Percentiles rank a stretch among this genome's conserved stretches.
phyloP scores from a whole-genome alignment of 495 filamentous ascomycete genomes.

The Hyaloscypha finlandica region DNA sequence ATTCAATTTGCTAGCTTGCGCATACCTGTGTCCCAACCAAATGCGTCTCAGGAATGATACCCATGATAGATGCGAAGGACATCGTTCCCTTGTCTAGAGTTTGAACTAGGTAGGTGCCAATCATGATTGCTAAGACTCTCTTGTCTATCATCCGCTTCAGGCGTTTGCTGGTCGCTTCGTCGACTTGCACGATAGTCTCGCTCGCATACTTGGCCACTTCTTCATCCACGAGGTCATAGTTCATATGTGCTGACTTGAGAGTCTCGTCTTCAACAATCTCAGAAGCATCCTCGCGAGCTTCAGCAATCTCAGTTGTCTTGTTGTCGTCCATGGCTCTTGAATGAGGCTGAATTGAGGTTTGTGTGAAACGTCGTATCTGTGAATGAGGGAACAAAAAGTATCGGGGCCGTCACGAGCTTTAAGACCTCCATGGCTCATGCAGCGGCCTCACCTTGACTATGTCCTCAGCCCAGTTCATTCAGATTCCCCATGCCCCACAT shows the following conservation, averaged over 20 bases:
- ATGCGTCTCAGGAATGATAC: slow-evolving; percentile 47
- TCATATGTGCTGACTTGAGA: slow-evolving; percentile 16
- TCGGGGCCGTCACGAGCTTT: background rate
- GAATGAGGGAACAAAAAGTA: background rate
- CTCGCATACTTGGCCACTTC: slow-evolving; percentile 43
- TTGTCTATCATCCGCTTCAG: slow-evolving; percentile 43
- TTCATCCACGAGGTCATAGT: slow-evolving; percentile 18
- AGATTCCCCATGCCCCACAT: background rate
- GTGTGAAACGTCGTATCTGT: background rate
- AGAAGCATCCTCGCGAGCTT: background rate
- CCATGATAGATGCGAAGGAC: slow-evolving; percentile 59
- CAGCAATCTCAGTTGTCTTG: background rate
- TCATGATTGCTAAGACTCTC: slow-evolving; percentile 42
- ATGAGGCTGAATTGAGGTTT: background rate
- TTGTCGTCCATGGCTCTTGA: background rate
- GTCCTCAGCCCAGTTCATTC: background rate
- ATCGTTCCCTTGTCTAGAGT: slow-evolving; percentile 61
- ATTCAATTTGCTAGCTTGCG: slow-evolving; percentile 27
- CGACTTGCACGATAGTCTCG: slow-evolving; percentile 43
- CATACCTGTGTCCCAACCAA: slow-evolving; percentile 42
- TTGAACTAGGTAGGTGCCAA: slow-evolving; percentile 56
- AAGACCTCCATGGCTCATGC: background rate
- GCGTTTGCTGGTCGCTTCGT: slow-evolving; percentile 47
- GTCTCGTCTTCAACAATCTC: background rate
- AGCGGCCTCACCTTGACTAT: background rate